Evolutionary conservation across 2,329 filamentous ascomycete genomes (phyloP), one percentile per base, ranked within the genome.

Genomic region (Arthrobotrys conoides): DNA sequence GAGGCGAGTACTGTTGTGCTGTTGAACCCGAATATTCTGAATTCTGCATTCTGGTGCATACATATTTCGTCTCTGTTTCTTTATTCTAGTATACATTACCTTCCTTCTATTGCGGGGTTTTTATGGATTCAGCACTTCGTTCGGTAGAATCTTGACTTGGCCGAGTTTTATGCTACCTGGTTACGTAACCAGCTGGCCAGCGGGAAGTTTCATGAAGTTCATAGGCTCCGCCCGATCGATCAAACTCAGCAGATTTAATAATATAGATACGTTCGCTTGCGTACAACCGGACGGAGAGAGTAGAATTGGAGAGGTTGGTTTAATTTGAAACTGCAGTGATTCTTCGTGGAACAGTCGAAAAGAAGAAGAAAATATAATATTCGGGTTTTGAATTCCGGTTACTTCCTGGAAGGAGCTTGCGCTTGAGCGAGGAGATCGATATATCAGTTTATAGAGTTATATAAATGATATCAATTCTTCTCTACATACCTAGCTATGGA

Each of bases 281-380:
- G 12, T 57, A 1, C 27, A 8, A 38, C 66, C 41, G 66, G 66
- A 70, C 61, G 41, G 51, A 70, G 66, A 36, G 61, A 48, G 51
- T 70, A 27, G 10, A 22, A 61, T 70, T n/a, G 41, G n/a, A 6
- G 16, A 59, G 5, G n/a, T 22, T 36, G 33, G 18, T 20, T 22
- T 18, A 5, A 14, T 10, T 38, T 22, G 53, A 38, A 38, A 59
- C 53, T 12, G 9, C 38, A 59, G 38, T 30, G n/a, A 36, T 2
- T 49, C 20, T 70, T 61, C 27, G 66, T 70, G 53, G 24, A 61
- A 70, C 66, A 30, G 27, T 30, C 6, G 20, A 61, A 22, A 16
- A 33, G 6, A n/a, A 8, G 24, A 18, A 53, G 36, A n/a, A n/a
- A n/a, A n/a, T n/a, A n/a, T n/a, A n/a, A 27, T 30, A 3, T 30